phyloP scores from a whole-genome alignment of 2,329 filamentous ascomycete species.

The Ophiostoma sp. region DNA sequence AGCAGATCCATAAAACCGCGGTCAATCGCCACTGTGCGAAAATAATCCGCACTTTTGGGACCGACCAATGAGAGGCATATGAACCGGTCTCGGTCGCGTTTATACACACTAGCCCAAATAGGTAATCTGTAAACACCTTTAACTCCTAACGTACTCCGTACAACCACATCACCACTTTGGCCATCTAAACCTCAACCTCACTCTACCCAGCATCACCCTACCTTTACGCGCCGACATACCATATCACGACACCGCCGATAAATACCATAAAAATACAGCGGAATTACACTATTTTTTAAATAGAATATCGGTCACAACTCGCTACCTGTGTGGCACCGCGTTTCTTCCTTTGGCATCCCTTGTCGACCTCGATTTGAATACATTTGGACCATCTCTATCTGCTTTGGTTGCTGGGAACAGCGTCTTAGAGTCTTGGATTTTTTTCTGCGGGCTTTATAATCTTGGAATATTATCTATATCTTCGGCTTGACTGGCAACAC shows the following conservation, averaged over 20 bases:
- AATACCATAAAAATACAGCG: background rate
- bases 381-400: background rate
- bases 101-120: slow-evolving; percentile 11
- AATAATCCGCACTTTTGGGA: slow-evolving; percentile 1
- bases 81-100: slow-evolving; percentile 9
- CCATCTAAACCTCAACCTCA: background rate
- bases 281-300: background rate
- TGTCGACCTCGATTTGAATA: background rate
- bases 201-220: background rate
- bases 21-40: slow-evolving; percentile 5
- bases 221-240: background rate
- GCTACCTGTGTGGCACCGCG: background rate
- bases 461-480: background rate
- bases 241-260: background rate
- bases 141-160: background rate
- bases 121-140: slow-evolving; percentile 23
- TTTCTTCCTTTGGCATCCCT: background rate
- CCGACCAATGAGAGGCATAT: background rate
- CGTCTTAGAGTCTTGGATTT: background rate
- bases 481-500: background rate
- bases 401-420: background rate
- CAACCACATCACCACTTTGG: background rate
- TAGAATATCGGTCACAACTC: background rate
- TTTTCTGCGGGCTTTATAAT: too few species aligned
- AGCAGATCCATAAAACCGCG: slow-evolving; percentile 1